These are phyloP conservation scores for Colletotrichum sublineola DNA, from an alignment of 2,329 filamentous ascomycete species.

Conservation along the genomic window DNA sequence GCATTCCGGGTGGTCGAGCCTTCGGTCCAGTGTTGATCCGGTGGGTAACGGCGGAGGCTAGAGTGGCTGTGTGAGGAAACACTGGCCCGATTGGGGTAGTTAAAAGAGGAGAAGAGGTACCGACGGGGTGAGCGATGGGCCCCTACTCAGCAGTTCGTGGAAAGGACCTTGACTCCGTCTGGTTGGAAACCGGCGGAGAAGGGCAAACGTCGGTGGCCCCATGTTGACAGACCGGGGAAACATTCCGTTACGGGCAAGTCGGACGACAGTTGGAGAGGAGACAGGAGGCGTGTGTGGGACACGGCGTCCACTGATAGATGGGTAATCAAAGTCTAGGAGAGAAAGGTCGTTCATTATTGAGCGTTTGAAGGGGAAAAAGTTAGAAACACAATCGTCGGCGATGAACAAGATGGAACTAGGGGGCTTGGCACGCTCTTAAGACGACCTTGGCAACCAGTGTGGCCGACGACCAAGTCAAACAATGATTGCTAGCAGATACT, in stretches of 20 bases:
- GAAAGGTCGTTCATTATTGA: background rate
- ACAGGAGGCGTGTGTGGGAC: conserved; percentile 20
- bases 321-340: background rate
- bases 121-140: background rate
- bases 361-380: background rate
- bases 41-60: conserved; percentile 15
- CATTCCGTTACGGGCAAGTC: conserved; percentile 31
- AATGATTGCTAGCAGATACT: conserved; percentile 27
- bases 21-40: conserved; percentile 18
- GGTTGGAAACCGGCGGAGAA: conserved; percentile 12
- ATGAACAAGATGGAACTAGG: conserved; percentile 17
- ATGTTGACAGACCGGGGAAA: conserved; percentile 27
- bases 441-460: conserved; percentile 19
- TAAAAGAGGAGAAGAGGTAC: background rate
- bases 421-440: conserved; percentile 38
- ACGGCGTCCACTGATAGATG: background rate
- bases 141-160: background rate
- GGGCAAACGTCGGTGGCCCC: background rate
- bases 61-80: conserved; percentile 20
- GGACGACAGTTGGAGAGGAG: conserved; percentile 8
- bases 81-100: background rate
- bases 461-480: conserved; percentile 27
- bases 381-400: conserved; percentile 8
- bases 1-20: conserved; percentile 37
- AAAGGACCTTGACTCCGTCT: conserved; percentile 24